Conservation (phyloP, 2,329 filamentous ascomycete species). For the Xylaria arbuscula region DNA sequence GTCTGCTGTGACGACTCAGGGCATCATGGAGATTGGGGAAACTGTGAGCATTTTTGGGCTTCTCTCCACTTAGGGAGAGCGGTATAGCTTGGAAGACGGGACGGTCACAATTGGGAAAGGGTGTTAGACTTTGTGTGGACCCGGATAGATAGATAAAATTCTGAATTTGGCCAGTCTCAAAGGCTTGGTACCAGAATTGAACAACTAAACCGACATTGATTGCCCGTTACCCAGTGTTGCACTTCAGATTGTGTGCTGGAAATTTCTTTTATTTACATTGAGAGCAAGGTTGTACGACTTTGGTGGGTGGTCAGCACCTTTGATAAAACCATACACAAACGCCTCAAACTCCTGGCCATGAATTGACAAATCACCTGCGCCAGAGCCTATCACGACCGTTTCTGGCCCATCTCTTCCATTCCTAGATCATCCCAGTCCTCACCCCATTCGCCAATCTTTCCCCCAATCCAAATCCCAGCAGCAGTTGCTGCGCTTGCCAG, state of each 20-base stretch:
- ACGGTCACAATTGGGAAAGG: neutral
- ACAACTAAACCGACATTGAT: neutral
- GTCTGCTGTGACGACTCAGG: neutral
- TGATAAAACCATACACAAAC: constrained; percentile 12
- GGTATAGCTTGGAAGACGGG: neutral
- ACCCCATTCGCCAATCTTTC: constrained; percentile 64
- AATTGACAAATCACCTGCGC: constrained; percentile 3
- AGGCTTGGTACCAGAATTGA: neutral
- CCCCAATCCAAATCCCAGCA: constrained; percentile 77
- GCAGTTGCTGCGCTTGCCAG: constrained; percentile 73
- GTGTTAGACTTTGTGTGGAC: neutral
- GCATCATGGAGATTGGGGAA: too few relatives aligned
- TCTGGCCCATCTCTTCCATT: constrained; percentile 77
- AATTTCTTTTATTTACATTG: constrained; percentile 6
- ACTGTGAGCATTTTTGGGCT: too few relatives aligned
- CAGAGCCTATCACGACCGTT: constrained; percentile 64
- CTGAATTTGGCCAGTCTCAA: neutral
- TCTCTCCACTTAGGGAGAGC: neutral
- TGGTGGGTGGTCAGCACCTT: constrained; percentile 10
- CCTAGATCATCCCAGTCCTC: constrained; percentile 71
- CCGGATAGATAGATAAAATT: neutral
- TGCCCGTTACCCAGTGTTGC: neutral
- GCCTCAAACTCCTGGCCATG: constrained; percentile 32
- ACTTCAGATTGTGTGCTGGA: neutral
- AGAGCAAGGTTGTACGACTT: constrained; percentile 12